phyloP scores from a whole-genome alignment of 805 yeast species.

The Ogataea pilisensis region DNA sequence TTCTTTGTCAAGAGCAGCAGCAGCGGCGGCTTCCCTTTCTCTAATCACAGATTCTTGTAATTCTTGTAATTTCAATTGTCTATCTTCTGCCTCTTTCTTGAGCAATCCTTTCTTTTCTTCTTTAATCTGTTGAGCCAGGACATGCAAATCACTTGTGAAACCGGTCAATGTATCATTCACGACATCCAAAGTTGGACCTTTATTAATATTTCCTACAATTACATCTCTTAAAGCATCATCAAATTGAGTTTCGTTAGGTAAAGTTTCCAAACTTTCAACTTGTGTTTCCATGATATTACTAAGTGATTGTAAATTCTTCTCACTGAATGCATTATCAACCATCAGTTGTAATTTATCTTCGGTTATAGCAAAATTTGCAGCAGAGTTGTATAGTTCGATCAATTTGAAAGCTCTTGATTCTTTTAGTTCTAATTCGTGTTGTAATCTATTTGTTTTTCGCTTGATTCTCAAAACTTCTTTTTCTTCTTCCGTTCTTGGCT shows the following conservation, averaged over 20 bases:
- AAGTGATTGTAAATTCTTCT: slow-evolving; percentile 31
- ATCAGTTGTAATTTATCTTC: slow-evolving; percentile 60
- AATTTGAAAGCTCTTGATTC: slow-evolving; percentile 53
- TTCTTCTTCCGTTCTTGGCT: slow-evolving; percentile 72
- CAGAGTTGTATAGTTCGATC: slow-evolving; percentile 67
- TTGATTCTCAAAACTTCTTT: slow-evolving; percentile 50
- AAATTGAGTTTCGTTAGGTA: slow-evolving; percentile 19
- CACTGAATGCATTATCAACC: slow-evolving; percentile 51
- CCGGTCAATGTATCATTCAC: slow-evolving; percentile 31
- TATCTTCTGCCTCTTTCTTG: slow-evolving; percentile 23
- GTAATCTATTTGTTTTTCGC: slow-evolving; percentile 62
- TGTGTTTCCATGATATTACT: slow-evolving; percentile 15
- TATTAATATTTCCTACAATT: slow-evolving; percentile 28
- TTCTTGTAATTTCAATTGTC: slow-evolving; percentile 19
- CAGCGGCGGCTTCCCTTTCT: slow-evolving; percentile 10
- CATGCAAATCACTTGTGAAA: slow-evolving; percentile 20
- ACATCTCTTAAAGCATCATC: slow-evolving; percentile 25
- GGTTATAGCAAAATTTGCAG: slow-evolving; percentile 65
- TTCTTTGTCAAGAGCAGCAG: not conserved
- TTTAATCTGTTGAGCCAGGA: slow-evolving; percentile 21
- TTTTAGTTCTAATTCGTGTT: slow-evolving; percentile 46
- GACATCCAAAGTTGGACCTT: slow-evolving; percentile 30
- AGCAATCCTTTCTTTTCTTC: slow-evolving; percentile 18
- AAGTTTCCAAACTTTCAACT: slow-evolving; percentile 19
- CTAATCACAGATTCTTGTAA: slow-evolving; percentile 20